A percentile compares a stretch with the other conserved stretches of the same genome.
Evolutionary conservation across 2,329 filamentous ascomycete species (phyloP).

Genomic region (Plectosphaerella plurivora): DNA sequence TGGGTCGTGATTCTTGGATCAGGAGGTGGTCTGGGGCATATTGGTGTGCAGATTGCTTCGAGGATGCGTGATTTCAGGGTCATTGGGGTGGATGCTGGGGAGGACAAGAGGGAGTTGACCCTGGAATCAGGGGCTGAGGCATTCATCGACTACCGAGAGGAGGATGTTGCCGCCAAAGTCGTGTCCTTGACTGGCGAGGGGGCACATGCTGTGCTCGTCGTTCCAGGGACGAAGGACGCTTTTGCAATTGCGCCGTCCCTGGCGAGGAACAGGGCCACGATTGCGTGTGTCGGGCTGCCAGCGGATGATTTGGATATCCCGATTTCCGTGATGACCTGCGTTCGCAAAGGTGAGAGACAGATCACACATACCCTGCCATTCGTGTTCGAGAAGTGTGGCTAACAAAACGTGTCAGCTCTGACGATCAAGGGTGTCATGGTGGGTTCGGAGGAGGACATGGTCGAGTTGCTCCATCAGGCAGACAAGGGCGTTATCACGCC

Average conservation of each 20-base stretch:
- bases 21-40: slow-evolving; percentile 25
- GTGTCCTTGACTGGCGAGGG: slow-evolving; percentile 20
- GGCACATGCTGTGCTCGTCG: slow-evolving; percentile 19
- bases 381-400: neutral
- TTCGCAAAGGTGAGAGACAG: slow-evolving; percentile 2
- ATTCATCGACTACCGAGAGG: slow-evolving; percentile 20
- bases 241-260: slow-evolving; percentile 17
- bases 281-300: slow-evolving; percentile 19
- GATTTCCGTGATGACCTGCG: slow-evolving; percentile 7
- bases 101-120: slow-evolving; percentile 14
- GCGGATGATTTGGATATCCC: slow-evolving; percentile 21
- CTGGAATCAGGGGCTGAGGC: slow-evolving; percentile 17
- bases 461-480: neutral
- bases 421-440: slow-evolving; percentile 10
- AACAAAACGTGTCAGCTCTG: neutral
- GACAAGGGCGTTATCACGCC: neutral
- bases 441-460: neutral
- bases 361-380: too few relatives aligned
- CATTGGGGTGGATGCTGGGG: slow-evolving; percentile 22
- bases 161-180: slow-evolving; percentile 15
- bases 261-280: slow-evolving; percentile 18
- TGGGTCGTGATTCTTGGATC: slow-evolving; percentile 26
- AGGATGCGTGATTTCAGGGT: slow-evolving; percentile 14
- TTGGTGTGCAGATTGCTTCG: slow-evolving; percentile 25
- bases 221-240: slow-evolving; percentile 18